Evolutionary conservation across 2,329 filamentous ascomycete species (phyloP), one percentile per base, ranked within the genome.

Genomic region (Mollisiaceae sp.): DNA sequence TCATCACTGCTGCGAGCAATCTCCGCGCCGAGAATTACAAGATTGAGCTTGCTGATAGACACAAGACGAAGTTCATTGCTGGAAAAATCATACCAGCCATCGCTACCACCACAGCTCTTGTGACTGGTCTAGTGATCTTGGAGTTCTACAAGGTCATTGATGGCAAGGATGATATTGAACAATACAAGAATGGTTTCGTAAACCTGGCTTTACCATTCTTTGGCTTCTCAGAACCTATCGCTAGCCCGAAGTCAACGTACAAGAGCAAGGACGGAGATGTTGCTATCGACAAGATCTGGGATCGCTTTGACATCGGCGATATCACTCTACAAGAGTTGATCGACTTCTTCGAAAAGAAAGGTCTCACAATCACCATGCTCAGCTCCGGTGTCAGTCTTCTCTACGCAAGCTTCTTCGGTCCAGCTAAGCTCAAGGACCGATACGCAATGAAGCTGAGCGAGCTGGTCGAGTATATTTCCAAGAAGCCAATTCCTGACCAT

Each of bases 11-110:
- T 1, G 94, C 94, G 70, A 97, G 94, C 82, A 99, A 99, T 78
- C 83, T 99, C 66, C 92, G 96, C 66, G 95, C 95, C 0, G 91
- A 97, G 79, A 99, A 99, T 82, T 99, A 99, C 86, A 97, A 95
- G 79, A 99, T 99, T 72, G 88, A 92, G 75, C 86, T 89, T 69
- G 94, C 95, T 0, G 94, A 99, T 76, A 87, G 93, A 68, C 95
- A 97, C 85, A 97, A 95, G 89, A 99, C 94, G 68, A 99, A 99
- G 83, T 98, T 99, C 80, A 99, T 99, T 77, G 96, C 95, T 38
- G 95, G 95, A 78, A 99, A 99, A 86, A 99, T 99, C 73, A 99
- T 99, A 71, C 95, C 95, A 24, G 95, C 95, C 55, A 99, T 99
- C 78, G 95, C 95, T 54, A 99, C 95, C 2, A 98, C 95, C 0